Percentiles rank a stretch among this genome's conserved stretches.
These are phyloP conservation scores for Rhizoctonia solani DNA, from an alignment of 1,284 basidiomycete species.

Conservation along the genomic window DNA sequence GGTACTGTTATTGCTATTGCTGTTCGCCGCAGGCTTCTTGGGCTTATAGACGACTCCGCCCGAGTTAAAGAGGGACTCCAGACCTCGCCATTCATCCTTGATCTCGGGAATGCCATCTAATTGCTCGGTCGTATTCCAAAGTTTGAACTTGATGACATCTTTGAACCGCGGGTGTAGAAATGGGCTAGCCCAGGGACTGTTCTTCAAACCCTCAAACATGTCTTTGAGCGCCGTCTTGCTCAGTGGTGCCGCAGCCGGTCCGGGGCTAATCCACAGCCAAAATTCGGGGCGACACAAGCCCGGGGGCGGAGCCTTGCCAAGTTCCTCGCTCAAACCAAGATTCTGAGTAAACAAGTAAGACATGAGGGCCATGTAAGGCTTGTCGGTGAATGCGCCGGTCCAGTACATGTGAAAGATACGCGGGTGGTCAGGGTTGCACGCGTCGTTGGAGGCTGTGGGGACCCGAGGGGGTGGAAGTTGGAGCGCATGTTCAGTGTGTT, in stretches of 20 bases:
- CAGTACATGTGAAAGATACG: constrained; percentile 85
- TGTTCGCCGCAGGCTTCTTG: constrained; percentile 41
- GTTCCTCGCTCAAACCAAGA: constrained; percentile 62
- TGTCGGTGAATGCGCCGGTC: constrained; percentile 83
- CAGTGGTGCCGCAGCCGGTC: constrained; percentile 66
- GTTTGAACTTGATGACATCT: constrained; percentile 79
- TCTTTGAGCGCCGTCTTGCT: constrained; percentile 70
- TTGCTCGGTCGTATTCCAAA: constrained; percentile 91
- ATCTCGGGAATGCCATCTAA: constrained; percentile 79
- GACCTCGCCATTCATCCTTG: constrained; percentile 71
- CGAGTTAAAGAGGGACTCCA: constrained; percentile 61
- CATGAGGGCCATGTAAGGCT: constrained; percentile 76
- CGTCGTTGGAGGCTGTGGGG: background rate
- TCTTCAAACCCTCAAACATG: constrained; percentile 66
- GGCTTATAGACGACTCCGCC: constrained; percentile 62
- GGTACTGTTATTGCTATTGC: no score
- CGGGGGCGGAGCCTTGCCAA: constrained; percentile 44
- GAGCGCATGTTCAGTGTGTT: constrained; percentile 40
- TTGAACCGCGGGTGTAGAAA: constrained; percentile 81
- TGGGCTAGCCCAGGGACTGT: constrained; percentile 83
- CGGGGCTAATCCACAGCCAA: constrained; percentile 87
- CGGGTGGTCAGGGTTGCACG: constrained; percentile 72
- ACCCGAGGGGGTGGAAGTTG: constrained; percentile 38
- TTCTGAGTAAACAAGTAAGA: constrained; percentile 84
- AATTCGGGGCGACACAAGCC: constrained; percentile 71